Conservation (phyloP, 805 yeast species). For the Nakazawaea pomicola region DNA sequence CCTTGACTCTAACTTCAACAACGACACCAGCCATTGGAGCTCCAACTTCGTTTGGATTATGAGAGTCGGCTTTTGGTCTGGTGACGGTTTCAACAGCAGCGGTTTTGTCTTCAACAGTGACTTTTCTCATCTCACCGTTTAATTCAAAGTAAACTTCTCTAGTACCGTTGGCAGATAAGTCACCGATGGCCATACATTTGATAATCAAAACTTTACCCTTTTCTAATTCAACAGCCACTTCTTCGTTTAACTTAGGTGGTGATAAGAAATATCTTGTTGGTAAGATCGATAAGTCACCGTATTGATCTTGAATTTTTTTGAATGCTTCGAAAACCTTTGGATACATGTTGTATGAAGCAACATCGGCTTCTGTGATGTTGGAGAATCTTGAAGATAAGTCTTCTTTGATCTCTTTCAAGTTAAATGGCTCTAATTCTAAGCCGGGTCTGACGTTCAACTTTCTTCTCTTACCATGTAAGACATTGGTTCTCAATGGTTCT, state of each 20-base stretch:
- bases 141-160: conserved; percentile 97
- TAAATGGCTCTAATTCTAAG: conserved; percentile 78
- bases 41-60: conserved; percentile 88
- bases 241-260: conserved; percentile 84
- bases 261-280: conserved; percentile 91
- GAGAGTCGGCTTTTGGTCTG: conserved; percentile 86
- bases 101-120: conserved; percentile 81
- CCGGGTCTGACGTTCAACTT: conserved; percentile 92
- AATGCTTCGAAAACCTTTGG: conserved; percentile 94
- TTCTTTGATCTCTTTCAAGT: conserved; percentile 63
- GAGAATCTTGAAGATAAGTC: conserved; percentile 79
- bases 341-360: conserved; percentile 96
- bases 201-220: conserved; percentile 91
- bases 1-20: conserved; percentile 87
- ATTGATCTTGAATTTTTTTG: conserved; percentile 67
- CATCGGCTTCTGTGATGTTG: conserved; percentile 75
- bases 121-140: conserved; percentile 97
- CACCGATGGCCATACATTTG: conserved; percentile 91
- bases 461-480: conserved; percentile 88
- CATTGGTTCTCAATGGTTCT: conserved; percentile 92
- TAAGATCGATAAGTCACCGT: conserved; percentile 88
- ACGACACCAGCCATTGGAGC: conserved; percentile 99
- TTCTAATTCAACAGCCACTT: conserved; percentile 83
- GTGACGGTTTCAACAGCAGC: conserved; percentile 81
- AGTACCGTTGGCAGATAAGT: conserved; percentile 80